phyloP scores from a whole-genome alignment of 352 stramenopile species.

The Achlya hypogyna region DNA sequence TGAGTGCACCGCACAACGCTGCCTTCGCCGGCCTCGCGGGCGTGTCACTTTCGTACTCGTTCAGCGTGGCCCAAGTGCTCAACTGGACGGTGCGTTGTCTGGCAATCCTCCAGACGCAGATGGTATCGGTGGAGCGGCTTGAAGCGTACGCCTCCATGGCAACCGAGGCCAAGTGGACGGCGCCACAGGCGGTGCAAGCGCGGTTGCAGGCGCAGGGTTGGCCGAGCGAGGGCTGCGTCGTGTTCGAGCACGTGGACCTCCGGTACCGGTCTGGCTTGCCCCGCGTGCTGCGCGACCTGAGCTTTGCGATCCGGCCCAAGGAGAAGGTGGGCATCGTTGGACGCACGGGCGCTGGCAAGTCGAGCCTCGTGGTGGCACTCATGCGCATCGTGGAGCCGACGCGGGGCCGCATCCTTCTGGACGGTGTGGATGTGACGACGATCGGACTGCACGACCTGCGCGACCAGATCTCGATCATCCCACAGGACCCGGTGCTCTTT shows the following conservation, averaged over 20 bases:
- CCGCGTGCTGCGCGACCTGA: constrained; percentile 56
- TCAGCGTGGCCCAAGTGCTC: constrained; percentile 73
- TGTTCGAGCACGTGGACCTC: constrained; percentile 59
- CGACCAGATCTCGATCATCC: constrained; percentile 83
- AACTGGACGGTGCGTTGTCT: constrained; percentile 87
- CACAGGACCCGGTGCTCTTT: constrained; percentile 93
- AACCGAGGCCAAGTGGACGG: constrained; percentile 5
- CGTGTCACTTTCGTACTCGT: constrained; percentile 74
- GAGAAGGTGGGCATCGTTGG: constrained; percentile 83
- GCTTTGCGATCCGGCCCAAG: constrained; percentile 61
- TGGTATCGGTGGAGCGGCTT: constrained; percentile 71
- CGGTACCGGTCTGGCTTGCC: constrained; percentile 25
- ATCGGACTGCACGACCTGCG: constrained; percentile 73
- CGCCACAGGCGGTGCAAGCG: background rate
- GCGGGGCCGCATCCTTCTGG: constrained; percentile 66
- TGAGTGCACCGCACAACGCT: background rate
- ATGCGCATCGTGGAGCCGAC: constrained; percentile 87
- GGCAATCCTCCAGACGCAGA: constrained; percentile 78
- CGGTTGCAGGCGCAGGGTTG: constrained; percentile 32
- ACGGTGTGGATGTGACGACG: constrained; percentile 74
- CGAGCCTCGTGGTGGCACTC: constrained; percentile 82
- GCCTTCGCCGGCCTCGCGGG: constrained; percentile 56
- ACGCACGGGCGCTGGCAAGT: constrained; percentile 85
- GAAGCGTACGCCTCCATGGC: constrained; percentile 14
- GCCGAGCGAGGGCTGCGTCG: constrained; percentile 74